Percentiles rank a stretch among this genome's conserved stretches.
These are phyloP conservation scores for Picea abies DNA, from an alignment of 83 land plant species.

Conservation along the genomic window DNA sequence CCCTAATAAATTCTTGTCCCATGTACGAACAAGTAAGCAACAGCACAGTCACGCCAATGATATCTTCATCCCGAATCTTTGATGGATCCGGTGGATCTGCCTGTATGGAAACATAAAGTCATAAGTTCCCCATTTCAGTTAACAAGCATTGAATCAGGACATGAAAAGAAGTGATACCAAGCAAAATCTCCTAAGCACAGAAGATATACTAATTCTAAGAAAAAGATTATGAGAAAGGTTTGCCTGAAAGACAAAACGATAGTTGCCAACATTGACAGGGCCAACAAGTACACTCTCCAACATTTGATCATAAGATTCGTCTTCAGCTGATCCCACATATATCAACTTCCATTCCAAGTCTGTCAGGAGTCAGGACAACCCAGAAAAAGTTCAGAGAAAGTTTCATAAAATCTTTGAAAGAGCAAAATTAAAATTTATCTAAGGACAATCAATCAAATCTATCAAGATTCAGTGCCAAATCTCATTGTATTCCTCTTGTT, in stretches of 20 bases:
- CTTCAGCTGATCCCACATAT: conserved; percentile 90
- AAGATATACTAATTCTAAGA: not conserved
- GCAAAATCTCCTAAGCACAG: not conserved
- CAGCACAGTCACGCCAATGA: conserved; percentile 83
- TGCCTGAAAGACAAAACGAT: conserved; percentile 79
- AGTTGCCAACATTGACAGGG: conserved; percentile 84
- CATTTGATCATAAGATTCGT: conserved; percentile 83
- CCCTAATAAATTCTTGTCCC: conserved; percentile 82
- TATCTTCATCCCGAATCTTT: conserved; percentile 81
- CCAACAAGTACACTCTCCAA: conserved; percentile 91
- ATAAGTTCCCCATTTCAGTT: not conserved
- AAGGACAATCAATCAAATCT: not conserved
- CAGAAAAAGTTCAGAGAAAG: not conserved
- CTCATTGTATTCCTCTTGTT: no score
- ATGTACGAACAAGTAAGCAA: conserved; percentile 77
- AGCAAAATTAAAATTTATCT: not conserved
- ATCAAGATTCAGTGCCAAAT: not conserved
- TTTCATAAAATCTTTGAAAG: not conserved
- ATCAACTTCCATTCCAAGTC: conserved; percentile 88
- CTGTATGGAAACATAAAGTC: conserved; percentile 27
- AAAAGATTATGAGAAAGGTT: not conserved
- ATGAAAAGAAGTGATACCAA: not conserved
- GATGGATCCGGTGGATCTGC: conserved; percentile 83
- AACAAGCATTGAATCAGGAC: not conserved
- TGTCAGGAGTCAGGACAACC: conserved; percentile 12